These are phyloP conservation scores for Phoenix dactylifera DNA, from an alignment of 176 grass and related monocot species.

Conservation along the genomic window DNA sequence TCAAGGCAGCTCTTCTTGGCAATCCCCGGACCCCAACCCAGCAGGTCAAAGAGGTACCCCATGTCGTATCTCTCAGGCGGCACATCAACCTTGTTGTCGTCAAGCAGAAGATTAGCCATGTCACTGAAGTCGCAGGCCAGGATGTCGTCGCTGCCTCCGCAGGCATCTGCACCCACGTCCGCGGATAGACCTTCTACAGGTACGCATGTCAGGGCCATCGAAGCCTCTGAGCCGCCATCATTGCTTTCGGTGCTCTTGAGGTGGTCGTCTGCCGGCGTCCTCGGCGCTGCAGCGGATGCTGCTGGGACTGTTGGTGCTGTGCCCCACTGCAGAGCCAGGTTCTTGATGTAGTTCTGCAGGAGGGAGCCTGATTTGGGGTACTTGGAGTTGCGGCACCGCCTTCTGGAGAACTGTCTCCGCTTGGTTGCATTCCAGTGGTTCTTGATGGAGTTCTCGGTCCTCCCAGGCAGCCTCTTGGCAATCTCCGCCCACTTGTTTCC, in stretches of 20 bases:
- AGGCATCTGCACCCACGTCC: background rate
- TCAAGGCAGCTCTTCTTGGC: conserved; percentile 14
- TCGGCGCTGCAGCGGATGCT: background rate
- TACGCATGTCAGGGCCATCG: background rate
- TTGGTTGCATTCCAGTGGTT: conserved; percentile 98
- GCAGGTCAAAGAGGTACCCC: conserved; percentile 10
- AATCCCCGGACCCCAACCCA: background rate
- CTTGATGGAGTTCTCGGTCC: conserved; percentile 94
- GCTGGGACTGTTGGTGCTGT: conserved; percentile 9
- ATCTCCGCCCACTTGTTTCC: conserved; percentile 99
- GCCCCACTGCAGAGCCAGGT: conserved; percentile 31
- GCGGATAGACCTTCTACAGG: background rate
- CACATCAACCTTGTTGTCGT: conserved; percentile 15
- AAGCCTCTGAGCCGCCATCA: background rate
- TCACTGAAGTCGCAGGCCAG: conserved; percentile 32
- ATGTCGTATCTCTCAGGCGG: background rate
- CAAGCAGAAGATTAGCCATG: conserved; percentile 37
- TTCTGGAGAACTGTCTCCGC: conserved; percentile 50
- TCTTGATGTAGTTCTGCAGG: conserved; percentile 79
- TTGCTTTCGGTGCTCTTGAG: background rate
- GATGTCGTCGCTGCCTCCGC: conserved; percentile 14
- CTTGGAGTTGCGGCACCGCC: conserved; percentile 39
- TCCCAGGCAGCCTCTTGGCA: conserved; percentile 67
- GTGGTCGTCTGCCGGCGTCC: too few species aligned
- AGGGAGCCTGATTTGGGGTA: conserved; percentile 43